Percentiles rank a stretch among this genome's conserved stretches.
These are phyloP conservation scores for Thalia dealbata DNA, from an alignment of 176 grass and related monocot species.

Conservation along the genomic window DNA sequence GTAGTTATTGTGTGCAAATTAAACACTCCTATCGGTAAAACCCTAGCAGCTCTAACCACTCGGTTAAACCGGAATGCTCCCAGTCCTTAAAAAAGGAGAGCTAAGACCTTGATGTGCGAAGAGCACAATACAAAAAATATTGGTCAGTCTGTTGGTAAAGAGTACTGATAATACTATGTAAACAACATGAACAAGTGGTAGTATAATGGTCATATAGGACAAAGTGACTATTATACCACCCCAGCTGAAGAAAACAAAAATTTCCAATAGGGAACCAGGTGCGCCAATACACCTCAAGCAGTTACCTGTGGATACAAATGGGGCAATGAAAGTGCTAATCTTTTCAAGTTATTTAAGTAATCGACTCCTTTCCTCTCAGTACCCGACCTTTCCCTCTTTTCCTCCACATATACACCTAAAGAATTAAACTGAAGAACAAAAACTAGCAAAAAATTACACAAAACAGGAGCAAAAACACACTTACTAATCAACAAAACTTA, in stretches of 20 bases:
- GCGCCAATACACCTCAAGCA: not conserved
- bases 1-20: not conserved
- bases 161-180: not conserved
- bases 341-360: not conserved
- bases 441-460: not conserved
- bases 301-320: not conserved
- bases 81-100: too few species aligned
- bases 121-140: not conserved
- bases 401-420: not conserved
- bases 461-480: not conserved
- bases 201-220: not conserved
- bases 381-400: not conserved
- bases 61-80: too few species aligned
- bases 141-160: not conserved
- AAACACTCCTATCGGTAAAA: not conserved
- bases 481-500: not conserved
- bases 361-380: not conserved
- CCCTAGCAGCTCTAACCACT: too few species aligned
- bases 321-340: not conserved
- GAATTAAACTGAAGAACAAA: not conserved
- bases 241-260: not conserved
- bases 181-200: not conserved
- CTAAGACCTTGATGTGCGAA: not conserved
- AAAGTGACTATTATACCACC: not conserved
- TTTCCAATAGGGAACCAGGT: not conserved